phyloP scores from a whole-genome alignment of 2,329 filamentous ascomycete species.

The Hirsutella rhossiliensis region DNA sequence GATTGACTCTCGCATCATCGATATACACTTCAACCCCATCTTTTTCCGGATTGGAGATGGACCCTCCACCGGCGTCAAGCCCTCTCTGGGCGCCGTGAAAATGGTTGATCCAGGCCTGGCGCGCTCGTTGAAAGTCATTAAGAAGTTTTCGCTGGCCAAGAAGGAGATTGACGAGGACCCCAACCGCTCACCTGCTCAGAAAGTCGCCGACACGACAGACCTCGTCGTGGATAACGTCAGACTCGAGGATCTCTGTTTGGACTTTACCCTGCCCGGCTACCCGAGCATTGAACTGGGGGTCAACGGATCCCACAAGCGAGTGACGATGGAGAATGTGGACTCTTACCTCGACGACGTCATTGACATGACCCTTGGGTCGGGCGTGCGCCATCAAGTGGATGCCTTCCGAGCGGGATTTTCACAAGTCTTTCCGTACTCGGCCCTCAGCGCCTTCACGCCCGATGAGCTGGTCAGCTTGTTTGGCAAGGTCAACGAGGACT shows the following conservation, averaged over 20 bases:
- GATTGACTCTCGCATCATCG: slow-evolving; percentile 96
- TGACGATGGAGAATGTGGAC: slow-evolving; percentile 88
- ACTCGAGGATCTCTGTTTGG: slow-evolving; percentile 79
- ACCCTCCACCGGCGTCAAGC: slow-evolving; percentile 48
- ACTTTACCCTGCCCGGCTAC: slow-evolving; percentile 92
- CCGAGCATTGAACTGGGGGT: slow-evolving; percentile 71
- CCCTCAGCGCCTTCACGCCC: slow-evolving; percentile 85
- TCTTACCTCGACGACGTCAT: slow-evolving; percentile 80
- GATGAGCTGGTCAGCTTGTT: slow-evolving; percentile 93
- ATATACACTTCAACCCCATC: slow-evolving; percentile 92
- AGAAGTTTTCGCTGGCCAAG: slow-evolving; percentile 76
- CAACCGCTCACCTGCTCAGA: slow-evolving; percentile 53
- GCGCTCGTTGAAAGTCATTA: slow-evolving; percentile 73
- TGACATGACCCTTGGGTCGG: slow-evolving; percentile 80
- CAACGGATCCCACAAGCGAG: slow-evolving; percentile 59
- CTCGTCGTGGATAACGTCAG: slow-evolving; percentile 64
- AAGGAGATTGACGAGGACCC: slow-evolving; percentile 67
- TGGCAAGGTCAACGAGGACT: slow-evolving; percentile 86
- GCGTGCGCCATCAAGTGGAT: slow-evolving; percentile 79
- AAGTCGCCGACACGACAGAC: slow-evolving; percentile 54
- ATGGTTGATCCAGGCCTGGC: slow-evolving; percentile 79
- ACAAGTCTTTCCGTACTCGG: slow-evolving; percentile 90
- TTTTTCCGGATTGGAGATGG: slow-evolving; percentile 90
- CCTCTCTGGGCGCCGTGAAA: slow-evolving; percentile 81
- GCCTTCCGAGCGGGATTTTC: slow-evolving; percentile 88